A percentile compares a stretch with the other conserved stretches of the same genome.
phyloP scores from a whole-genome alignment of 345 rosid genomes.

The Populus davidiana region DNA sequence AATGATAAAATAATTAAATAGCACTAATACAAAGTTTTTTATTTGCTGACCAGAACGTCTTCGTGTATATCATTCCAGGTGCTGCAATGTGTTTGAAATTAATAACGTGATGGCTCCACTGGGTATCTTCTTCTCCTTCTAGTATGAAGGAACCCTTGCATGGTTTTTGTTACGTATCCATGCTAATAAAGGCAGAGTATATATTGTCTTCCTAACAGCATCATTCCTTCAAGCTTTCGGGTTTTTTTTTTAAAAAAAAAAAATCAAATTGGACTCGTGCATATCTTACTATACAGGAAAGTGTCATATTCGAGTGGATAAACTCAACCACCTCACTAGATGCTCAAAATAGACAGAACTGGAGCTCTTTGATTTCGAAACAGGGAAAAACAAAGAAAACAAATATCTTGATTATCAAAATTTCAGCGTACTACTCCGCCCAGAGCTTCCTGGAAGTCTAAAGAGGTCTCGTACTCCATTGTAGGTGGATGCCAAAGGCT shows the following conservation, averaged over 20 bases:
- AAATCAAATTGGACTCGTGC: slow-evolving; percentile 11
- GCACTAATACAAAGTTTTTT: not conserved
- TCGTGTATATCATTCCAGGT: not conserved
- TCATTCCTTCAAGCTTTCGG: slow-evolving; percentile 10
- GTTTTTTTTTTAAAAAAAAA: slow-evolving; percentile 8
- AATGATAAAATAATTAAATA: too few species aligned
- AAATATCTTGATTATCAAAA: too few species aligned
- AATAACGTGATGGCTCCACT: slow-evolving; percentile 5
- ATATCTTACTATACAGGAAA: slow-evolving; percentile 15
- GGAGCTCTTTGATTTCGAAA: too few species aligned
- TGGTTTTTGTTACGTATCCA: not conserved
- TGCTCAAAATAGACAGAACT: not conserved
- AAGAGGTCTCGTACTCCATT: too few species aligned
- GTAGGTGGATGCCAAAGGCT: too few species aligned
- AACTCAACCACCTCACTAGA: not conserved
- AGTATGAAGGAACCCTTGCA: not conserved
- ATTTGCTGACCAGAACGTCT: not conserved
- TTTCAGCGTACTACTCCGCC: too few species aligned
- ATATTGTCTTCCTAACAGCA: not conserved
- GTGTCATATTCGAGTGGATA: slow-evolving; percentile 13
- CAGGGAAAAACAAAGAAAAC: too few species aligned
- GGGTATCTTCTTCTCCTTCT: slow-evolving; percentile 3
- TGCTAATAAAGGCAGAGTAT: not conserved
- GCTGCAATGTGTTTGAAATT: slow-evolving; percentile 2
- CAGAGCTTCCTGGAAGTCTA: too few species aligned